Base-by-base conservation (phyloP, 192 early-diverging fungal species). In the Linnemannia hyalina region DNA sequence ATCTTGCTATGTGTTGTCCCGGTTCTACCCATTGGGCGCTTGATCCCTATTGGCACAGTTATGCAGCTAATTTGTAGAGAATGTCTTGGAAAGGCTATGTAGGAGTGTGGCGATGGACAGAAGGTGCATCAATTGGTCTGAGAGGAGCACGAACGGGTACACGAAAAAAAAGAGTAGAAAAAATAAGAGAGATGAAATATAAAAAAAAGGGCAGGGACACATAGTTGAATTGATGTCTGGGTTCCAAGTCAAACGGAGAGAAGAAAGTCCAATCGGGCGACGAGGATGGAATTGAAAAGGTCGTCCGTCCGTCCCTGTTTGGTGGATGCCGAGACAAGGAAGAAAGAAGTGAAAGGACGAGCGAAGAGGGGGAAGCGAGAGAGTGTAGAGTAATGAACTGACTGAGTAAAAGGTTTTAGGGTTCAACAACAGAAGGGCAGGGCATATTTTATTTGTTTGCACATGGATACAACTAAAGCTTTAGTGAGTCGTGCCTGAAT, bases 241-340 rank as follows among this genome's bases (percentile, higher is more conserved):
- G 60, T 65, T 65, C 60, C 29, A 65, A 65, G 13, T 15, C 20
- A 5, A 18, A 52, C 16, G 49, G 16, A 18, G n/a, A 29, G 60
- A 29, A 26, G 11, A 15, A 32, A 65, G 60, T 65, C 60, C 60
- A 65, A 65, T 65, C 60, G 60, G 60, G 60, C 60, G 60, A 65
- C 60, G 60, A 65, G 60, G 60, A 63, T 29, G 26, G 26, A 29
- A 11, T n/a, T 29, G 26, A 35, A 32, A 10, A 65, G 26, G 60
- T 2, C 60, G 55, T 57, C n/a, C 29, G 55, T 57, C n/a, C 13
- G 60, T 65, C 32, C 60, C 60, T 65, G 60, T 65, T 65, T 65
- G 60, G 60, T 32, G 60, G 11, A 32, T 35, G 60, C 60, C 60
- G 60, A 65, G 29, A 32, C 29, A 65, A 13, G 29, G 8, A 6